phyloP scores from a whole-genome alignment of 768 basidiomycete genomes.

The Leucocoprinus birnbaumii region DNA sequence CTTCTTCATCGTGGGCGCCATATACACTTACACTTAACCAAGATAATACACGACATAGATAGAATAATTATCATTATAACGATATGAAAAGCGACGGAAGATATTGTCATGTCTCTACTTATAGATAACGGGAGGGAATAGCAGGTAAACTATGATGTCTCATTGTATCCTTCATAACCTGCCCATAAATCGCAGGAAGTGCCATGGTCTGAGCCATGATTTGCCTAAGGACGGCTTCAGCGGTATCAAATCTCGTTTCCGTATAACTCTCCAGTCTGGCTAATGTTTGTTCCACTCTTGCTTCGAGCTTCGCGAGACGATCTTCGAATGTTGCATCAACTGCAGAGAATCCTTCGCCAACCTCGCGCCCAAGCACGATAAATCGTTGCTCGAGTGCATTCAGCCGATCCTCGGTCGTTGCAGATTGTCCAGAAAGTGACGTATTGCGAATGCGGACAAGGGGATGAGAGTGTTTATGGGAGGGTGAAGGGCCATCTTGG shows the following conservation, averaged over 20 bases:
- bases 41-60: too few species aligned
- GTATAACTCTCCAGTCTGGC: constrained; percentile 20
- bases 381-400: constrained; percentile 27
- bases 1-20: neutral
- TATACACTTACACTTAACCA: neutral
- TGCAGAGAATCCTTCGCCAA: constrained; percentile 23
- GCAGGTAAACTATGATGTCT: too few species aligned
- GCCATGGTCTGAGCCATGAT: constrained; percentile 27
- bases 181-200: constrained; percentile 26
- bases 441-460: constrained; percentile 24
- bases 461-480: constrained; percentile 22
- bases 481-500: constrained; percentile 15
- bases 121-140: too few species aligned
- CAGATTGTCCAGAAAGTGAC: constrained; percentile 13
- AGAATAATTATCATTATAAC: too few species aligned
- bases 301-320: constrained; percentile 24
- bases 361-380: constrained; percentile 24
- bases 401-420: constrained; percentile 23
- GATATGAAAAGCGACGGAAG: too few species aligned
- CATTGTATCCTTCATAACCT: constrained; percentile 19
- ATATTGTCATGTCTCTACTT: too few species aligned
- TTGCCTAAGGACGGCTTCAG: constrained; percentile 23
- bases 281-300: constrained; percentile 20
- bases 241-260: constrained; percentile 20
- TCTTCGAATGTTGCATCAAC: constrained; percentile 21